Base-by-base conservation (phyloP, 768 basidiomycete genomes). In the Tephrocybe sp. region DNA sequence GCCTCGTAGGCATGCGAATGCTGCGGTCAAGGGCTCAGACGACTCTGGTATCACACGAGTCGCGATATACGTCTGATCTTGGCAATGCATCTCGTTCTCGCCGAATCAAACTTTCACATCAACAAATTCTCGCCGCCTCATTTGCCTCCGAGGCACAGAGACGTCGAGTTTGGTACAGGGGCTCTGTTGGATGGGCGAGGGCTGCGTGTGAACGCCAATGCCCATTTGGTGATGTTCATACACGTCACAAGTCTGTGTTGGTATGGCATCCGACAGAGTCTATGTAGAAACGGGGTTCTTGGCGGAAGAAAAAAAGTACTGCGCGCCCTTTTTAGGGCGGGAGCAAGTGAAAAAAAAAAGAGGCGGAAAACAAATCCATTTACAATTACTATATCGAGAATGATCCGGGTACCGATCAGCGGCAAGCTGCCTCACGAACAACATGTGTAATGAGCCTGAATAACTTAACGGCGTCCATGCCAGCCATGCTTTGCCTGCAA, bases 341-440 rank as follows among this genome's bases (percentile, higher is more conserved):
- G 6, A 32, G 5, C 6, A 7, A 19, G 4, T 9, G n/a, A 27
- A 9, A 28, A 34, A 41, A 49, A 44, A 40, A 39, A 32, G 22
- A 41, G 39, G 35, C 18, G 28, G 21, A 52, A 18, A 22, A 31
- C 18, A 42, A 15, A 47, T 38, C 15, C 18, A n/a, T 26, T 47
- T 35, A 24, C n/a, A 21, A 37, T 42, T 49, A 16, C 49, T 30
- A 39, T 37, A 51, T 51, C 37, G 41, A 37, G 49, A 15, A 28
- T 38, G 15, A 46, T 51, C 52, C 54, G 36, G 40, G 45, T 32
- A 40, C 28, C 37, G 52, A 54, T 49, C 44, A 49, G 41, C 42
- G 42, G 35, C 41, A 28, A 41, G 41, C n/a, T n/a, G n/a, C 53
- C 53, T 54, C 39, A 43, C 25, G 49, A 39, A 38, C 9, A 38